A percentile compares a stretch with the other conserved stretches of the same genome.
phyloP scores from a whole-genome alignment of 495 filamentous ascomycete genomes.

The Penicillium dipodomyicola region DNA sequence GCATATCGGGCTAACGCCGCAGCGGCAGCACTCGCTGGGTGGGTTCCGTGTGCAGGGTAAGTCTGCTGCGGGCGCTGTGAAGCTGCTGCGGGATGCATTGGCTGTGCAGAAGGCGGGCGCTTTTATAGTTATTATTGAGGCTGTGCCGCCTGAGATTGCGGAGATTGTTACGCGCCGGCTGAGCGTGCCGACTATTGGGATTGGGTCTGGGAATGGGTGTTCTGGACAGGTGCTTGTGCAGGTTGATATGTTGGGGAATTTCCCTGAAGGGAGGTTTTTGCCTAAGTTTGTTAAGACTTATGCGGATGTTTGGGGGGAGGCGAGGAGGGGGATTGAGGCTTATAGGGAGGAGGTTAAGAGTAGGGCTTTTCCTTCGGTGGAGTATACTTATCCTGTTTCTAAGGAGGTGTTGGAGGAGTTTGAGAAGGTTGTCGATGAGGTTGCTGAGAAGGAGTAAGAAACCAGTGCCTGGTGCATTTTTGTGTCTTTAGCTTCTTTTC shows the following conservation, averaged over 20 bases:
- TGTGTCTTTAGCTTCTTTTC: background rate
- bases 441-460: background rate
- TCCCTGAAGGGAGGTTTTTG: slow-evolving; percentile 83
- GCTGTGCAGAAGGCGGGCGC: slow-evolving; percentile 89
- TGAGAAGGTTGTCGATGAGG: slow-evolving; percentile 51
- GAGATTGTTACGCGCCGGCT: slow-evolving; percentile 77
- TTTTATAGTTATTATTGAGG: slow-evolving; percentile 84
- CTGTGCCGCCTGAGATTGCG: slow-evolving; percentile 86
- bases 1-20: slow-evolving; percentile 90
- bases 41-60: slow-evolving; percentile 97
- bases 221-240: slow-evolving; percentile 96
- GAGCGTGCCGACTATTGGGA: slow-evolving; percentile 90
- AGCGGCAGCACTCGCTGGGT: slow-evolving; percentile 86
- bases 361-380: slow-evolving; percentile 75
- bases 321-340: slow-evolving; percentile 69
- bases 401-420: slow-evolving; percentile 75
- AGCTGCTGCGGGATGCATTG: slow-evolving; percentile 78
- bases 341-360: slow-evolving; percentile 86
- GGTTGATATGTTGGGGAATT: slow-evolving; percentile 93
- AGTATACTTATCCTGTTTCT: slow-evolving; percentile 87
- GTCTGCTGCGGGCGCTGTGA: slow-evolving; percentile 65
- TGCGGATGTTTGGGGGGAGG: slow-evolving; percentile 88
- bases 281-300: slow-evolving; percentile 98
- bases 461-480: background rate
- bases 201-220: slow-evolving; percentile 90